phyloP scores from a whole-genome alignment of 2,329 filamentous ascomycete genomes.

The Apiospora sp. region DNA sequence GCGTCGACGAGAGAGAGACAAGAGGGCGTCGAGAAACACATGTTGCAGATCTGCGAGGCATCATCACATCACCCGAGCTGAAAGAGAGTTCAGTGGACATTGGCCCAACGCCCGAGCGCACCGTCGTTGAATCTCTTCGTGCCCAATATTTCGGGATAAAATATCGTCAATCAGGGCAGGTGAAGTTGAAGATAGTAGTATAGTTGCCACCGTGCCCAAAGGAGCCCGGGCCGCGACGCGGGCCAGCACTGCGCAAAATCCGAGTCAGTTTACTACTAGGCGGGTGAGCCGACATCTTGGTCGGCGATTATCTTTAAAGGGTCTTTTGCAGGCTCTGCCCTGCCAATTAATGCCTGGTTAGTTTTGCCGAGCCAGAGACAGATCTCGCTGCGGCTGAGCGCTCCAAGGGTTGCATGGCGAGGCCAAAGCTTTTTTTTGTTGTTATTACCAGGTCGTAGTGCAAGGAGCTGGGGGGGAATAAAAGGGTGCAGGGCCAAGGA shows the following conservation, averaged over 20 bases:
- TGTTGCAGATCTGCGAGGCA: conserved; percentile 14
- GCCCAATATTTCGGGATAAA: neutral
- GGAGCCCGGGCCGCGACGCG: conserved; percentile 6
- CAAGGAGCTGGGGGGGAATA: neutral
- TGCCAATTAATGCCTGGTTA: neutral
- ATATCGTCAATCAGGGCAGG: conserved; percentile 5
- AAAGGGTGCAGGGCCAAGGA: conserved; percentile 7
- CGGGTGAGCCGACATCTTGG: neutral
- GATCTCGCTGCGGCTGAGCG: conserved; percentile 17
- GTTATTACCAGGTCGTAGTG: neutral
- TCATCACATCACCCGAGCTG: conserved; percentile 4
- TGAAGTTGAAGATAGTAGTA: neutral
- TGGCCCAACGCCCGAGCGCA: conserved; percentile 5
- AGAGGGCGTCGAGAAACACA: neutral
- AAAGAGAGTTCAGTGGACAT: conserved; percentile 15
- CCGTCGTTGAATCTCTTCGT: neutral
- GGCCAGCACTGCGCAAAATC: neutral
- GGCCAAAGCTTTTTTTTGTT: neutral
- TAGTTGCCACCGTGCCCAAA: neutral
- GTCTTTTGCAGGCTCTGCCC: conserved; percentile 11
- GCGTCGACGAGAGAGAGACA: neutral
- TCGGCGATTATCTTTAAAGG: conserved; percentile 7
- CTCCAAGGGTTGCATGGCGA: neutral
- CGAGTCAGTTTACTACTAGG: neutral
- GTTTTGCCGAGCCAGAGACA: neutral